Evolutionary conservation across 176 grass and related monocot genomes (phyloP), one percentile per base, ranked within the genome.

Genomic region (Elaeis guineensis): DNA sequence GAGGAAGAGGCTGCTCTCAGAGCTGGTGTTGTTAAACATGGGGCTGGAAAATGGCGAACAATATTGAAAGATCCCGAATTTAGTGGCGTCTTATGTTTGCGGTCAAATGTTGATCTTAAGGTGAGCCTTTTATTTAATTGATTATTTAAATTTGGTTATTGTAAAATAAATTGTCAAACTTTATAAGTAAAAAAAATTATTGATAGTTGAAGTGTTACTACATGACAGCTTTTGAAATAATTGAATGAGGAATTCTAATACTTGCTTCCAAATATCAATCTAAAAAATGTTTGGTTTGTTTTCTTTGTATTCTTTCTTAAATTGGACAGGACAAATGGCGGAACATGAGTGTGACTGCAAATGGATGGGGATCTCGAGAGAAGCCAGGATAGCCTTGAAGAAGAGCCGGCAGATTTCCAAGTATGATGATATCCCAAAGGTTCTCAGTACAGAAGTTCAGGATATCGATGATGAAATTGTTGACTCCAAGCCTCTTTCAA

Each of bases 61-160:
- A 96, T 96, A 64, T 82, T 90, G 58, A 85, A 79, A 74, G 91
- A 96, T 85, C 72, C 83, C 19, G 91, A 90, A 57, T 96, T 96
- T 79, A 90, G 83, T 64, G 70, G 22, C 8, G 52, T 84, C 55
- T 67, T 96, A 26, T 70, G 61, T 25, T 82, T 77, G 35, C 80
- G 91, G 60, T 96, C 91, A 65, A 96, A 96, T 90, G 84, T 96
- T 67, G 91, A 96, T 73, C 91, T 96, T 67, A 96, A 90, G 86
- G 91, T 87, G 9, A 50, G 48, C 15, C 57, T 66, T 28, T 69
- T 21, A 25, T 65, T 51, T 6, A 17, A 50, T 12, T 12, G 16
- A 65, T 17, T 28, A 17, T 8, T 65, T 1, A 8, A 17, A 8
- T 4, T 51, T 5, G 3, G 6, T 65, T 16, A 24, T 50, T 65